Conservation (phyloP, 495 filamentous ascomycete species). For the Aspergillus kassunensis region DNA sequence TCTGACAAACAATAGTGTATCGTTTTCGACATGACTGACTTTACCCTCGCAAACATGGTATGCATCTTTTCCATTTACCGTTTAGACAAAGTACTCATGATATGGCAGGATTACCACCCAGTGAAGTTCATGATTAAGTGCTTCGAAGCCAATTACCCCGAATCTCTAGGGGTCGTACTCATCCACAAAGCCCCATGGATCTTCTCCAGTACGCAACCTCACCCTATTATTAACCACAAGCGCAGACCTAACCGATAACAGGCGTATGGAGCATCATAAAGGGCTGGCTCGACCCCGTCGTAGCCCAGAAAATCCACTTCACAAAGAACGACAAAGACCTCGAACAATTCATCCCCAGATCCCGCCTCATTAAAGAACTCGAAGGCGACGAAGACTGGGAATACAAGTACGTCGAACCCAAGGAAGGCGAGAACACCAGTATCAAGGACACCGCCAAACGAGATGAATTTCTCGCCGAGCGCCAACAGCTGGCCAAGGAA, state of each 20-base stretch:
- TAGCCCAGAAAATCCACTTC: slow-evolving; percentile 92
- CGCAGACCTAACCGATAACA: slow-evolving; percentile 18
- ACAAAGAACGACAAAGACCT: slow-evolving; percentile 79
- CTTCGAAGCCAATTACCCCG: slow-evolving; percentile 98
- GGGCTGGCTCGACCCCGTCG: slow-evolving; percentile 96
- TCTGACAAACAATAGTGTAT: slow-evolving; percentile 53
- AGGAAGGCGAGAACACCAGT: slow-evolving; percentile 61
- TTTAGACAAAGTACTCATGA: slow-evolving; percentile 13
- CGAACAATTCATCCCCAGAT: slow-evolving; percentile 64
- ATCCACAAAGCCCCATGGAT: slow-evolving; percentile 97
- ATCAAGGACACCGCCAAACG: slow-evolving; percentile 66
- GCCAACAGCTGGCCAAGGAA: slow-evolving; percentile 58
- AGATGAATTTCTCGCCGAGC: slow-evolving; percentile 55
- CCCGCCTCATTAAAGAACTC: slow-evolving; percentile 72
- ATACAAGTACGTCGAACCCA: slow-evolving; percentile 72
- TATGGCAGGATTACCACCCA: slow-evolving; percentile 76
- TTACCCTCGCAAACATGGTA: slow-evolving; percentile 93
- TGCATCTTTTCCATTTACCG: slow-evolving; percentile 7
- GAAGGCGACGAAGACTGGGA: slow-evolving; percentile 78
- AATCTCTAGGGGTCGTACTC: slow-evolving; percentile 85
- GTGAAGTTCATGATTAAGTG: slow-evolving; percentile 99
- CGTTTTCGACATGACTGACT: slow-evolving; percentile 92
- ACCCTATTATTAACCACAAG: background rate
- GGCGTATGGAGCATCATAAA: slow-evolving; percentile 86
- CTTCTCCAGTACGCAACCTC: slow-evolving; percentile 68